Evolutionary conservation across 2,329 filamentous ascomycete genomes (phyloP), one percentile per base, ranked within the genome.

Genomic region (Aphanocladium album): DNA sequence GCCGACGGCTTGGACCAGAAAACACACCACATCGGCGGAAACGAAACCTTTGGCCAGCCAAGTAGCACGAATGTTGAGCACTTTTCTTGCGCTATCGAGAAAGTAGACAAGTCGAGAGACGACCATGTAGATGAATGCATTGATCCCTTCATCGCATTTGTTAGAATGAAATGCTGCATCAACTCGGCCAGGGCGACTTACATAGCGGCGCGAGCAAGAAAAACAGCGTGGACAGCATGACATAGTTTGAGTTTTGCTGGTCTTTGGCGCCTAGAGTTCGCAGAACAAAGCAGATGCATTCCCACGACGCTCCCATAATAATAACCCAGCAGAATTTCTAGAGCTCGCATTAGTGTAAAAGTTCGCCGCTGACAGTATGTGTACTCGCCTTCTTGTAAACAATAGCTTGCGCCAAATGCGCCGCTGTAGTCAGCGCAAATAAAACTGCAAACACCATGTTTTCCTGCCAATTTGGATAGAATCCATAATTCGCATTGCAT

Each of bases 71-170:
- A 78, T 68, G 17, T 64, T 65, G 21, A 74, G 70, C 25, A 78
- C 68, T 21, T 66, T 64, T 52, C 68, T 69, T 1, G 72, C 69
- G 6, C 74, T 73, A 3, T 74, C 50, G 61, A 74, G 76, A 62
- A 72, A 76, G 64, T 78, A 66, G 27, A 78, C 71, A 73, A 79
- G 76, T 4, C 76, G 72, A 7, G 71, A 75, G 21, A 79, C 67
- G 11, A 75, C 67, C 73, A 79, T 77, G 66, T 78, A 79, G 45
- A 71, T 69, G 62, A 76, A 79, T 3, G 76, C 77, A 61, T 79
- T 79, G 53, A 79, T 68, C 70, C 69, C 71, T 72, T 33, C n/a
- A 3, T 4, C 4, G 67, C 11, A 12, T 35, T 6, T 6, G 12
- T 35, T 35, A 35, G 33, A n/a, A 35, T 35, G 33, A 35, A 12